phyloP scores from a whole-genome alignment of 495 filamentous ascomycete species.

The Aspergillus indologenus region DNA sequence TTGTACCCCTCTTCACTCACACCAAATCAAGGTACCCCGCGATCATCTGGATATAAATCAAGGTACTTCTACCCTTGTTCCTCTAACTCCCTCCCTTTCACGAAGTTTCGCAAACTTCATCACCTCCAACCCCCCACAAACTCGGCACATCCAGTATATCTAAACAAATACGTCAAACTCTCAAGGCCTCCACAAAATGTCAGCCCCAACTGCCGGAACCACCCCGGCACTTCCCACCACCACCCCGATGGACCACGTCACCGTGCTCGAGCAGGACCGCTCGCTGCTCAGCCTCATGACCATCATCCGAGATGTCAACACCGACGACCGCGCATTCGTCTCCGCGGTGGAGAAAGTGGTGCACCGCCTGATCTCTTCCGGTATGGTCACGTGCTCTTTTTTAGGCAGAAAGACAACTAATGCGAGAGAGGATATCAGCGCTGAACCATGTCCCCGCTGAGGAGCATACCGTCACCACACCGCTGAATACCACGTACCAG shows the following conservation, averaged over 20 bases:
- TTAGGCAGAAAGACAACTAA: background rate
- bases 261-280: conserved; percentile 17
- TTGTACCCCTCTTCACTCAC: too few relatives aligned
- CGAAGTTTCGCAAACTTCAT: background rate
- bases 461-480: conserved; percentile 10
- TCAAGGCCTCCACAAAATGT: conserved; percentile 1
- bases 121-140: background rate
- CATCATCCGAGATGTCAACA: conserved; percentile 17
- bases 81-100: background rate
- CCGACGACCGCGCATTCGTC: conserved; percentile 11
- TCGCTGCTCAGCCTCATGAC: conserved; percentile 20
- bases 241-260: conserved; percentile 5
- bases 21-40: too few relatives aligned
- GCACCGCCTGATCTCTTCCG: conserved; percentile 11
- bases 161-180: background rate
- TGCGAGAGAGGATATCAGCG: conserved; percentile 4
- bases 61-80: too few relatives aligned
- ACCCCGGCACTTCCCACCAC: background rate
- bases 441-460: conserved; percentile 17
- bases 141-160: background rate
- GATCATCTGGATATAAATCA: too few relatives aligned
- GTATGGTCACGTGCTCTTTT: conserved; percentile 7
- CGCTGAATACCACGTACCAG: conserved; percentile 11
- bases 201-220: background rate
- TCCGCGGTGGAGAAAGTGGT: conserved; percentile 18